Percentiles rank a stretch among this genome's conserved stretches.
Conservation (phyloP, 805 yeast genomes). For the Candida caryicola region DNA sequence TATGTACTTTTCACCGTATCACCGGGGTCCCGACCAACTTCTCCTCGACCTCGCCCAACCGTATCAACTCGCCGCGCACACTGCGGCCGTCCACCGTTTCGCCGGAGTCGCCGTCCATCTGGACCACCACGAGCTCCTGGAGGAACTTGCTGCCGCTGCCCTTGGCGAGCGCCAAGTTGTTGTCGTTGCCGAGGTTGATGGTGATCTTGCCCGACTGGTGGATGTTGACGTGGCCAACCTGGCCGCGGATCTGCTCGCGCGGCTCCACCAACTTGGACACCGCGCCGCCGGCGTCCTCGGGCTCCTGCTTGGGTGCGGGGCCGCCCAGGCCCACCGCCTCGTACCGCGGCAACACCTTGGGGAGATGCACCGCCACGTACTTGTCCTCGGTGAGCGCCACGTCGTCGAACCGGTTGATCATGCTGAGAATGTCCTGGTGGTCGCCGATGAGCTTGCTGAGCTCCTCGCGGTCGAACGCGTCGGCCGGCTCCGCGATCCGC, state of each 20-base stretch:
- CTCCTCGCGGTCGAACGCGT: slow-evolving; percentile 31
- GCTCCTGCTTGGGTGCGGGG: slow-evolving; percentile 6
- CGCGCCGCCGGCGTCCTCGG: slow-evolving; percentile 1
- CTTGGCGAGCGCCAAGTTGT: slow-evolving; percentile 59
- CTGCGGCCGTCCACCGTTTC: slow-evolving; percentile 18
- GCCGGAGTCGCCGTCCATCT: slow-evolving; percentile 35
- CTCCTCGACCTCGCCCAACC: slow-evolving; percentile 54
- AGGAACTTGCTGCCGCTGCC: slow-evolving; percentile 69
- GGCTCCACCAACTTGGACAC: neutral
- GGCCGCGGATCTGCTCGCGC: slow-evolving; percentile 40
- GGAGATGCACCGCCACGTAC: slow-evolving; percentile 48
- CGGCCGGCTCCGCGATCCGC: slow-evolving; percentile 26
- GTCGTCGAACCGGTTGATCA: slow-evolving; percentile 20
- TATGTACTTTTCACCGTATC: no score
- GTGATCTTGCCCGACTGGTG: slow-evolving; percentile 84
- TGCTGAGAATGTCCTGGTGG: slow-evolving; percentile 27
- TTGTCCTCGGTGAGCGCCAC: slow-evolving; percentile 16
- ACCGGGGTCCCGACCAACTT: slow-evolving; percentile 60
- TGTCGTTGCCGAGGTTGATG: slow-evolving; percentile 66
- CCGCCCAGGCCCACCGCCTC: no score
- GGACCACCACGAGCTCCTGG: slow-evolving; percentile 69
- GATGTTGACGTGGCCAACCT: slow-evolving; percentile 67
- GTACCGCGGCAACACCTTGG: slow-evolving; percentile 44
- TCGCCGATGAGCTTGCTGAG: slow-evolving; percentile 28
- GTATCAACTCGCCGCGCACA: slow-evolving; percentile 29